Evolutionary conservation across 2,329 filamentous ascomycete genomes (phyloP).

Genomic region (Emmonsiellopsis sp.): DNA sequence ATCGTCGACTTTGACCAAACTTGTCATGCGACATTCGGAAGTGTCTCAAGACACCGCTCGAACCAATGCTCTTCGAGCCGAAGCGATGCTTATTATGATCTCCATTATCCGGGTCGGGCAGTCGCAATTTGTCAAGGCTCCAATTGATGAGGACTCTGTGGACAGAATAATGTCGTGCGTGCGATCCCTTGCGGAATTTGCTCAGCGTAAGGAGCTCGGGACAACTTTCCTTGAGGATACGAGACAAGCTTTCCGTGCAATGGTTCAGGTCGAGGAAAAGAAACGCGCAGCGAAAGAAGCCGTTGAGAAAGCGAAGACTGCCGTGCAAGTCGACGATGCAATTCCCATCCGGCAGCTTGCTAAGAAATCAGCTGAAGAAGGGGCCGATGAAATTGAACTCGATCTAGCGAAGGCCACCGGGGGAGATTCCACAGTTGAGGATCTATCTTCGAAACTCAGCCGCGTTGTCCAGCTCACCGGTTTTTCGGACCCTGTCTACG

Average conservation of each 20-base stretch:
- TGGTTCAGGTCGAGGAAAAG: conserved; percentile 96
- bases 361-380: conserved; percentile 78
- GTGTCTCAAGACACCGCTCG: conserved; percentile 77
- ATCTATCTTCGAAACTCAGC: conserved; percentile 87
- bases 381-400: conserved; percentile 73
- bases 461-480: conserved; percentile 94
- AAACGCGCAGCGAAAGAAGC: conserved; percentile 94
- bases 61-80: conserved; percentile 87
- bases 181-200: conserved; percentile 81
- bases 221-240: conserved; percentile 91
- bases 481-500: conserved; percentile 96
- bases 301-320: conserved; percentile 82
- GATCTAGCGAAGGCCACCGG: conserved; percentile 92
- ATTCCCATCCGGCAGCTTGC: conserved; percentile 86
- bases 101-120: conserved; percentile 96
- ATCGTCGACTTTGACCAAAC: conserved; percentile 90
- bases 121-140: conserved; percentile 95
- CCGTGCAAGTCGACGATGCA: conserved; percentile 91
- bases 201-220: conserved; percentile 81
- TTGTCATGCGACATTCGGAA: conserved; percentile 94
- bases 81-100: conserved; percentile 99
- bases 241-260: conserved; percentile 86
- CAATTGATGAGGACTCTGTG: conserved; percentile 96
- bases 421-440: conserved; percentile 73
- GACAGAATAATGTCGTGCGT: conserved; percentile 98